These are phyloP conservation scores for Podospora conica DNA, from an alignment of 495 filamentous ascomycete genomes.

Conservation along the genomic window DNA sequence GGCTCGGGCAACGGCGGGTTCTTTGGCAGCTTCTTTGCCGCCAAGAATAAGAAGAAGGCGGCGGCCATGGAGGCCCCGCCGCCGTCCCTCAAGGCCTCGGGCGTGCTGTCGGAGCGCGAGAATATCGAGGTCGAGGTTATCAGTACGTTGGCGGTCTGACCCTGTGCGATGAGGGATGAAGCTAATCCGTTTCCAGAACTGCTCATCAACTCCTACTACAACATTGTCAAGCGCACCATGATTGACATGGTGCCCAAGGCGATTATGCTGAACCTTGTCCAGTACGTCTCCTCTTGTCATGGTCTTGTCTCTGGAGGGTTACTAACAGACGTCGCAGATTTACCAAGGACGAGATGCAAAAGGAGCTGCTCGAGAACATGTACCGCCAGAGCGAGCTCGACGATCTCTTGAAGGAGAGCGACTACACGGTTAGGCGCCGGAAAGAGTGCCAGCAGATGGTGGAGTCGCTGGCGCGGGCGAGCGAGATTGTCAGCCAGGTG, in stretches of 20 bases:
- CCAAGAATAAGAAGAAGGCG: constrained; percentile 99
- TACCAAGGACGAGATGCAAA: constrained; percentile 98
- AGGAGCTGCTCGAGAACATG: constrained; percentile 96
- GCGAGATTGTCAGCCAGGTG: constrained; percentile 95
- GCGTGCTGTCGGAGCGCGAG: constrained; percentile 86
- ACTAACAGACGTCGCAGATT: constrained; percentile 47
- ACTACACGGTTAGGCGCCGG: constrained; percentile 88
- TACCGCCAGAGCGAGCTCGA: constrained; percentile 87
- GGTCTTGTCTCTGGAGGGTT: background rate
- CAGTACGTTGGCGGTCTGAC: constrained; percentile 56
- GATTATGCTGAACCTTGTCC: constrained; percentile 94
- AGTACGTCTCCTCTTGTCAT: constrained; percentile 53
- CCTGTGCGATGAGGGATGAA: background rate
- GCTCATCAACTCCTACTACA: constrained; percentile 93
- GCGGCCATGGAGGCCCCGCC: constrained; percentile 97
- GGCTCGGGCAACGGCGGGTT: constrained; percentile 65
- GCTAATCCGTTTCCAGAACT: constrained; percentile 54
- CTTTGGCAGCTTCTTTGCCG: constrained; percentile 95
- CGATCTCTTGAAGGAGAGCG: constrained; percentile 92
- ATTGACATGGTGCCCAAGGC: constrained; percentile 99
- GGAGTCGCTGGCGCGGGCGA: constrained; percentile 78
- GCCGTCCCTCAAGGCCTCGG: constrained; percentile 86
- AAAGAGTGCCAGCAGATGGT: constrained; percentile 99
- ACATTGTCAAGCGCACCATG: constrained; percentile 96
- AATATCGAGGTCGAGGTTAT: constrained; percentile 95